Percentiles rank a stretch among this genome's conserved stretches.
Evolutionary conservation across 257 asterid species (phyloP).

Genomic region (Nicotiana attenuata): DNA sequence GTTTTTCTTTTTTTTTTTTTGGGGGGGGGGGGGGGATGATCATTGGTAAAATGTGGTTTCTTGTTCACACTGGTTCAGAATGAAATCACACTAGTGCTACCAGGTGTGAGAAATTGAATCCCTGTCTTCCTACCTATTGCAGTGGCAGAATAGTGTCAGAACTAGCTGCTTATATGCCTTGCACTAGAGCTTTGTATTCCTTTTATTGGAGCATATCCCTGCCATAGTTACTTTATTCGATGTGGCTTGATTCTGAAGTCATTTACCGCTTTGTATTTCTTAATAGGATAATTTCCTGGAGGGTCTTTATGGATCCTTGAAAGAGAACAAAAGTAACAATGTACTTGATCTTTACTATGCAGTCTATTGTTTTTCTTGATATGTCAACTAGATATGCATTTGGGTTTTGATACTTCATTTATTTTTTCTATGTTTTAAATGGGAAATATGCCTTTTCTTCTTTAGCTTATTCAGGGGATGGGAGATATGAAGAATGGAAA

Average conservation of each 20-base stretch:
- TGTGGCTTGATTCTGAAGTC: conserved; percentile 6
- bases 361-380: background rate
- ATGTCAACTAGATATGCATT: background rate
- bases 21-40: background rate
- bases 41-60: conserved; percentile 10
- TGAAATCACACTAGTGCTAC: background rate
- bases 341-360: conserved; percentile 2
- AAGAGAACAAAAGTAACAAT: conserved; percentile 1
- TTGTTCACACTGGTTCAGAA: conserved; percentile 2
- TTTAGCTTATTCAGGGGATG: background rate
- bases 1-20: conserved; percentile 5
- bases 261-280: background rate
- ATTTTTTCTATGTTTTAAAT: background rate
- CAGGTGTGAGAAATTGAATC: background rate
- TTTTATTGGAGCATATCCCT: background rate
- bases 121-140: background rate
- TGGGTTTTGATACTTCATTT: conserved; percentile 3
- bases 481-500: background rate
- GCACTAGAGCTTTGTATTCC: background rate
- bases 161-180: background rate
- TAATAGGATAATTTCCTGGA: background rate
- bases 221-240: background rate
- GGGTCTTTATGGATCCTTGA: conserved; percentile 3
- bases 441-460: background rate
- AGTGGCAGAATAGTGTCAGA: background rate